Evolutionary conservation across 2,329 filamentous ascomycete genomes (phyloP), one percentile per base, ranked within the genome.

Genomic region (Trichoderma breve): DNA sequence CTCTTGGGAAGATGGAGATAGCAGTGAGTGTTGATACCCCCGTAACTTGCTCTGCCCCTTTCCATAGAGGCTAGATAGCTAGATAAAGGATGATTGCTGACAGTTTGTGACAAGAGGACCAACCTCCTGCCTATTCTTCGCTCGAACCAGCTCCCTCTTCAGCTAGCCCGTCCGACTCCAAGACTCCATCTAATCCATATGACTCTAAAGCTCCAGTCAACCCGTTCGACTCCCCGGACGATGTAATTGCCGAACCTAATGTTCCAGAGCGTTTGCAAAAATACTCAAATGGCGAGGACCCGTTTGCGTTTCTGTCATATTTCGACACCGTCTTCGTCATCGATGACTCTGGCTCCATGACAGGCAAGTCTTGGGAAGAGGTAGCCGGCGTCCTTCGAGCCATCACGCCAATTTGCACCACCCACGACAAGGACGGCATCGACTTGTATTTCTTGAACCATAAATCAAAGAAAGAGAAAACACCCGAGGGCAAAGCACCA

Each of bases 291-390:
- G 81, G 82, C 26, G 90, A 94, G 75, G 91, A 94, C 76, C 88
- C 86, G 2, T 96, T 93, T 79, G 87, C 90, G 2, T 97, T 97
- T 79, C 89, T 98, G 6, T 80, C 83, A 55, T 86, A 86, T 18
- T 98, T 97, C 79, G 94, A 98, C 82, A 98, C 94, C 36, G 83
- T 95, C 71, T 95, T 98, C 80, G 83, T 98, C 1, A 93, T 98
- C 78, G 95, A 98, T 79, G 95, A 98, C 83, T 94, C 91, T n/a
- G 89, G 90, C 6, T 95, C 92, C 76, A 98, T 98, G 95, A 84
- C 85, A 1, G 93, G 92, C 18, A 79, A 83, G n/a, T 87, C 86
- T 26, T 98, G 95, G 95, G 81, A 83, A 14, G 93, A 98, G 80
- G 93, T 93, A 0, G 83, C 86, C 30, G 84, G 87, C 9, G 93